phyloP scores from a whole-genome alignment of 805 yeast species.

The Pichia ethanolica region DNA sequence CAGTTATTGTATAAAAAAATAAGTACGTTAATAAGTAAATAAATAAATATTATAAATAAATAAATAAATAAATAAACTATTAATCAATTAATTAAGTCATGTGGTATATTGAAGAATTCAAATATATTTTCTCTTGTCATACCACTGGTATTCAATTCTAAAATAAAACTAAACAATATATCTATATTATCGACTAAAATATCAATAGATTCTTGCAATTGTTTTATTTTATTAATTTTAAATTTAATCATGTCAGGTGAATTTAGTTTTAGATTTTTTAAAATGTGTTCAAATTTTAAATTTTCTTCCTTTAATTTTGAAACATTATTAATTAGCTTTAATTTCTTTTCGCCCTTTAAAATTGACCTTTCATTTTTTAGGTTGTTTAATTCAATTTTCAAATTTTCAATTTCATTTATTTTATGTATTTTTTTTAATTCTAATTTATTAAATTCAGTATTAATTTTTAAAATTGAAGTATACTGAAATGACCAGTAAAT shows the following conservation, averaged over 20 bases:
- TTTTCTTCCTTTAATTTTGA: slow-evolving; percentile 10
- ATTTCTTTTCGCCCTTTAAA: not conserved
- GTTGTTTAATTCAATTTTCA: slow-evolving; percentile 9
- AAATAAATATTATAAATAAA: no score
- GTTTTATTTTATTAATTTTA: not conserved
- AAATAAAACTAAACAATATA: not conserved
- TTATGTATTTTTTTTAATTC: slow-evolving; percentile 4
- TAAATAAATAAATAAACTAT: no score
- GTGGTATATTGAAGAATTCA: no score
- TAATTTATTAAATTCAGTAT: slow-evolving; percentile 9
- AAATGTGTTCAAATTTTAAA: not conserved
- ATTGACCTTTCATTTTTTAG: slow-evolving; percentile 8
- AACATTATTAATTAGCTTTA: slow-evolving; percentile 5
- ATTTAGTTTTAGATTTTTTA: not conserved
- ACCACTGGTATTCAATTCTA: not conserved
- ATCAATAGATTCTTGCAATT: slow-evolving; percentile 9
- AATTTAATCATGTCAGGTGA: slow-evolving; percentile 1
- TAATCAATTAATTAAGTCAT: no score
- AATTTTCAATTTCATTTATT: slow-evolving; percentile 4
- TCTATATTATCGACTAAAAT: slow-evolving; percentile 33
- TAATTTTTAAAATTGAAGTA: slow-evolving; percentile 15
- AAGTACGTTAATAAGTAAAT: no score
- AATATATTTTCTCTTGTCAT: no score
- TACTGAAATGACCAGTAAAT: slow-evolving; percentile 44
- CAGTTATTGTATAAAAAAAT: slow-evolving; percentile 34